Conservation (phyloP, 2,329 filamentous ascomycete species). For the Alternaria novae-zelandiae region DNA sequence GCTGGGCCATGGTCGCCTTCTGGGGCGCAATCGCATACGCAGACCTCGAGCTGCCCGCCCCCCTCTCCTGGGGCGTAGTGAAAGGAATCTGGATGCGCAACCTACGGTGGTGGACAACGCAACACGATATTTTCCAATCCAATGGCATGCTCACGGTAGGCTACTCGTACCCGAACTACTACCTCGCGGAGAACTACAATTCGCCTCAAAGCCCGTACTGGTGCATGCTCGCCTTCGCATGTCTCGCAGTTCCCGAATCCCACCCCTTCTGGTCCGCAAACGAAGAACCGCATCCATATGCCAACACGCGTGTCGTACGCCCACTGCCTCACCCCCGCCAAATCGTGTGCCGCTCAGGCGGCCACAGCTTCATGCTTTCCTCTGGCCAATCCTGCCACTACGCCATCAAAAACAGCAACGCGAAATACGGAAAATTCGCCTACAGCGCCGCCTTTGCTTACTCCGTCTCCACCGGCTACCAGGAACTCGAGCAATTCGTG, state of each 20-base stretch:
- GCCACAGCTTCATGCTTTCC: slow-evolving; percentile 73
- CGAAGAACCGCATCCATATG: slow-evolving; percentile 67
- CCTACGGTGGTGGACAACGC: slow-evolving; percentile 79
- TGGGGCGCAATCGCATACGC: slow-evolving; percentile 81
- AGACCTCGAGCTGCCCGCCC: slow-evolving; percentile 72
- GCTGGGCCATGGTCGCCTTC: slow-evolving; percentile 86
- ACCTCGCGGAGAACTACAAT: slow-evolving; percentile 84
- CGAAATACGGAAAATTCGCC: slow-evolving; percentile 81
- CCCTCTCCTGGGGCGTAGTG: slow-evolving; percentile 78
- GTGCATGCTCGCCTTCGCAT: slow-evolving; percentile 80
- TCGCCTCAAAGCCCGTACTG: slow-evolving; percentile 76
- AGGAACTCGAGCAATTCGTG: slow-evolving; percentile 77
- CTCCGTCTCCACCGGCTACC: slow-evolving; percentile 76
- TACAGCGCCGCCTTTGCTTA: slow-evolving; percentile 80
- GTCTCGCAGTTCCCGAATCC: slow-evolving; percentile 69
- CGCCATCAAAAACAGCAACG: slow-evolving; percentile 79
- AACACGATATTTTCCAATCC: slow-evolving; percentile 75
- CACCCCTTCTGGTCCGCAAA: slow-evolving; percentile 78
- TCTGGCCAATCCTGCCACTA: slow-evolving; percentile 84
- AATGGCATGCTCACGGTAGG: slow-evolving; percentile 78
- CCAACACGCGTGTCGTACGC: slow-evolving; percentile 64
- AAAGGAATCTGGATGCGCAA: slow-evolving; percentile 78
- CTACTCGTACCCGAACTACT: slow-evolving; percentile 81
- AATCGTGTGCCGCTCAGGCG: slow-evolving; percentile 73
- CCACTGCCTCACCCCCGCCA: slow-evolving; percentile 72